Conservation (phyloP, 177 flowering plant species). For the Tripterygium wilfordii region DNA sequence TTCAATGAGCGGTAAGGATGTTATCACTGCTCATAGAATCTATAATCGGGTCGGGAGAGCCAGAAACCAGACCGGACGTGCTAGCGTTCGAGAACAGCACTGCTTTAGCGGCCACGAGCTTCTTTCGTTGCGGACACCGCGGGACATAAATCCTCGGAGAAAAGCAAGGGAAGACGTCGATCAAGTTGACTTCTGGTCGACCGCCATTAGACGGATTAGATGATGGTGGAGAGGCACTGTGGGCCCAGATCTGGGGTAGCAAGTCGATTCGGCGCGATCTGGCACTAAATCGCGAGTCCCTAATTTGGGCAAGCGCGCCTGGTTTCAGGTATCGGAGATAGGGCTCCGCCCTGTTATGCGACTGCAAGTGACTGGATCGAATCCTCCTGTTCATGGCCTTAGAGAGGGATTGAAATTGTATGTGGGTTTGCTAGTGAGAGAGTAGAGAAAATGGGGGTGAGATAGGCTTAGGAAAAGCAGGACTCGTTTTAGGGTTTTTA, state of each 20-base stretch:
- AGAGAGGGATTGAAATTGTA: neutral
- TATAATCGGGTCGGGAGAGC: conserved; percentile 23
- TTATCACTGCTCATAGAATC: conserved; percentile 32
- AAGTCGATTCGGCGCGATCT: conserved; percentile 14
- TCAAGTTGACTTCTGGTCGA: neutral
- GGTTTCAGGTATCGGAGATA: conserved; percentile 26
- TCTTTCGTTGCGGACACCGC: conserved; percentile 51
- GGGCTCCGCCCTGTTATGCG: conserved; percentile 3
- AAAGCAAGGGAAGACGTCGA: conserved; percentile 39
- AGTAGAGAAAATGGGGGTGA: neutral
- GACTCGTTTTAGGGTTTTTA: no score
- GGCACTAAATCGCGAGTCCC: conserved; percentile 33
- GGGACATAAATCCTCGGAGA: conserved; percentile 32
- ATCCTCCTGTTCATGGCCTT: conserved; percentile 12
- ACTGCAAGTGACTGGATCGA: neutral
- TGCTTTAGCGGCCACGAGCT: conserved; percentile 43
- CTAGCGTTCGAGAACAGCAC: conserved; percentile 13
- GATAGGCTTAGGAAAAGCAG: neutral
- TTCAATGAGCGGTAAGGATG: conserved; percentile 35
- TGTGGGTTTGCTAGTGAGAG: neutral
- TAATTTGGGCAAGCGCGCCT: conserved; percentile 31
- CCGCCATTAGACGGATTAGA: conserved; percentile 1
- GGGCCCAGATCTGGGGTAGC: conserved; percentile 16
- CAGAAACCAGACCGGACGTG: conserved; percentile 23
- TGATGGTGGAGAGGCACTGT: no score